Percentiles rank a stretch among this genome's conserved stretches.
Evolutionary conservation across 78 protist species (phyloP).

Genomic region (slime mould (Dictyostelium discoideum)): dicty_2.7 NC_007090.3:450001-450500

Average conservation of each 20-base stretch:
- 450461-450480: slow-evolving; percentile 62
- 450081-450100: background rate
- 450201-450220: slow-evolving; percentile 22
- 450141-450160: background rate
- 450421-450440: slow-evolving; percentile 77
- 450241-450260: background rate
- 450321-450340: slow-evolving; percentile 21
- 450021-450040: background rate
- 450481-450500: slow-evolving; percentile 21
- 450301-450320: slow-evolving; percentile 14
- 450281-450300: slow-evolving; percentile 24
- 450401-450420: slow-evolving; percentile 73
- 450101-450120: slow-evolving; percentile 11
- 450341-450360: slow-evolving; percentile 51
- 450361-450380: slow-evolving; percentile 67
- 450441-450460: slow-evolving; percentile 61
- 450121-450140: slow-evolving; percentile 18
- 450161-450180: slow-evolving; percentile 55
- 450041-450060: no score
- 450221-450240: slow-evolving; percentile 36
- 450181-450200: slow-evolving; percentile 19
- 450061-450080: background rate
- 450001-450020: background rate
- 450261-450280: slow-evolving; percentile 18
- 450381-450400: slow-evolving; percentile 44